Base-by-base conservation (phyloP, 148 eudicot species). In the Selenicereus undatus region DNA sequence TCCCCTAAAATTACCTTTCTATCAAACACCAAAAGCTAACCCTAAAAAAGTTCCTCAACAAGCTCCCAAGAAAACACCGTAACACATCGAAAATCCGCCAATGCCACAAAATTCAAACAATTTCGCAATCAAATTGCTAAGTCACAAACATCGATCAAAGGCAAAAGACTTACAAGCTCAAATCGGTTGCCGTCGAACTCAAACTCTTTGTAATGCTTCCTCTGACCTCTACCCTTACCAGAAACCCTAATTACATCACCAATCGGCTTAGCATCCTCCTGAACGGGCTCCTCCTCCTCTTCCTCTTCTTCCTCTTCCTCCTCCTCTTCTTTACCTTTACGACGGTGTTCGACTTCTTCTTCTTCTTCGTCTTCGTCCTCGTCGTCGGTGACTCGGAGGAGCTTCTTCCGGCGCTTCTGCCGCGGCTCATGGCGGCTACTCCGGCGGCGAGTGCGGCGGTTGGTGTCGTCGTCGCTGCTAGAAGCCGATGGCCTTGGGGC, bases 221-320 rank as follows among this genome's bases (percentile, higher is more conserved):
- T 88, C 81, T 79, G 81, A 62, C 84, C 73, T 74, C 87, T 87
- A 1, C 97, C 97, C 83, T 90, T 93, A 0, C 93, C 93, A 11
- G 91, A 84, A 86, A 90, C 90, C 94, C 90, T 90, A 91, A 93
- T 77, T 11, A 72, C 85, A 4, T 90, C 91, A 7, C 94, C 97
- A 71, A 89, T 42, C 12, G 94, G 91, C 83, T 87, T 88, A 1
- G 93, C 91, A 70, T 91, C 92, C 70, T 85, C 89, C 81, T 83
- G 88, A 50, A 80, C 82, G n/a, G 79, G 66, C 74, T 83, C 90
- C 17, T 85, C 89, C 17, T 88, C 88, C 13, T 86, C 88, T 8
- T 70, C 83, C 1, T 86, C 89, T 2, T 90, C 90, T 0, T 86
- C 90, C 11, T 83, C 87, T 0, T 84, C 87, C 11, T 71, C 85